A percentile compares a stretch with the other conserved stretches of the same genome.
phyloP scores from a whole-genome alignment of 2,329 filamentous ascomycete species.

The Scytalidium lignicola region DNA sequence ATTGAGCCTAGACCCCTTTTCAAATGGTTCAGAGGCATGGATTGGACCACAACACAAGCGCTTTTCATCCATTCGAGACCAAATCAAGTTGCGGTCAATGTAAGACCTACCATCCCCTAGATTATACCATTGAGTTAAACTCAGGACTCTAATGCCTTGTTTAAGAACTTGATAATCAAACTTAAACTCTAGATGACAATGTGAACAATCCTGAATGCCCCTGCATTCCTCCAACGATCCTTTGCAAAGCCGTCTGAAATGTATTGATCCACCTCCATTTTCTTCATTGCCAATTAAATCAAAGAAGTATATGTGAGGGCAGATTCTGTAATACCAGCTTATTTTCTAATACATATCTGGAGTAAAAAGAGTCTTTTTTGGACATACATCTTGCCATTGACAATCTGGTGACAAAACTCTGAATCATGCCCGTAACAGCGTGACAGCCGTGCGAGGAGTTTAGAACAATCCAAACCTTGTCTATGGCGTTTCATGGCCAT shows the following conservation, averaged over 20 bases:
- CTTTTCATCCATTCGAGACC: background rate
- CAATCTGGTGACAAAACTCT: background rate
- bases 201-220: background rate
- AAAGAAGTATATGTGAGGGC: too few relatives aligned
- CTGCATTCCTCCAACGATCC: background rate
- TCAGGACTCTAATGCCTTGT: background rate
- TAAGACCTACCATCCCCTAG: background rate
- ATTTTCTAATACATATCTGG: too few relatives aligned
- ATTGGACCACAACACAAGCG: too few relatives aligned
- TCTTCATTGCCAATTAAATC: too few relatives aligned
- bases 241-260: background rate
- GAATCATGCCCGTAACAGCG: background rate
- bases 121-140: background rate
- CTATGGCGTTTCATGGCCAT: constrained; percentile 12
- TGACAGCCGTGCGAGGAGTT: constrained; percentile 6
- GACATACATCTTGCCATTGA: background rate
- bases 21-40: too few relatives aligned
- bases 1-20: background rate
- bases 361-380: background rate
- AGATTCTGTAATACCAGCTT: too few relatives aligned
- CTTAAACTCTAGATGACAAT: background rate
- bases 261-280: too few relatives aligned
- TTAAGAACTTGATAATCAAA: background rate
- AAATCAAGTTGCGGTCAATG: background rate
- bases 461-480: constrained; percentile 4